Evolutionary conservation across 441 rosid genomes (phyloP).

Genomic region (Raphanus hybrid): DNA sequence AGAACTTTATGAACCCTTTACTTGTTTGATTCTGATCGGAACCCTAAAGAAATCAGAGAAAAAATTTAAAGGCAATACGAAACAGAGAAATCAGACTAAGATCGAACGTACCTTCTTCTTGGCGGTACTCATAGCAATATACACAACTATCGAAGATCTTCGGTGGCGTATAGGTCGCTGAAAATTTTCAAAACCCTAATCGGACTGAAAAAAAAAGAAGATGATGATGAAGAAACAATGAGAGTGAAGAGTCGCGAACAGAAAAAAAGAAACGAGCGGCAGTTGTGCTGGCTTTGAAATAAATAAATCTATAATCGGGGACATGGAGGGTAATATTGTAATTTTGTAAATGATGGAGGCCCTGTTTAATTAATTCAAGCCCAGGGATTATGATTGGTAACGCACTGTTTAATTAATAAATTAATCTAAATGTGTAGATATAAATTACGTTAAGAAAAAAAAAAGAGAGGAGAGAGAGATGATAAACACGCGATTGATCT

Average conservation of each 20-base stretch:
- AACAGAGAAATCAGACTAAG: not conserved
- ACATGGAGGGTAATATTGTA: too few relatives aligned
- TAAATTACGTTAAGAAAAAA: too few relatives aligned
- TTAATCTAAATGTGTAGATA: not conserved
- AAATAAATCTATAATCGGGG: too few relatives aligned
- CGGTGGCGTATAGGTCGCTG: not conserved
- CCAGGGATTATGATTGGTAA: too few relatives aligned
- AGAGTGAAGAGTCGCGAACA: constrained; percentile 13
- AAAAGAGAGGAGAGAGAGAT: too few relatives aligned
- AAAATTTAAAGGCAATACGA: not conserved
- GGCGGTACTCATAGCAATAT: constrained; percentile 37
- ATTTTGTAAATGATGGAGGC: too few relatives aligned
- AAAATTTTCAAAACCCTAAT: not conserved
- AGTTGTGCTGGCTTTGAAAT: too few relatives aligned
- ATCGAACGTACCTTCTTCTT: constrained; percentile 43
- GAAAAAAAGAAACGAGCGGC: not conserved
- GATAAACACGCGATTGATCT: constrained; percentile 26
- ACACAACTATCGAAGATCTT: not conserved
- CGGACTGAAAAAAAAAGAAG: not conserved
- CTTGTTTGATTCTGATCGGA: constrained; percentile 43
- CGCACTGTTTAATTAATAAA: not conserved
- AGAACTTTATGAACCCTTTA: constrained; percentile 53
- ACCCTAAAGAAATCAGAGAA: constrained; percentile 43
- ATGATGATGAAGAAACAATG: not conserved
- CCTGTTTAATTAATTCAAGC: too few relatives aligned